Percentiles rank a stretch among this genome's conserved stretches.
These are phyloP conservation scores for Uromyces viciae-fabae DNA, from an alignment of 1,284 basidiomycete species.

Conservation along the genomic window DNA sequence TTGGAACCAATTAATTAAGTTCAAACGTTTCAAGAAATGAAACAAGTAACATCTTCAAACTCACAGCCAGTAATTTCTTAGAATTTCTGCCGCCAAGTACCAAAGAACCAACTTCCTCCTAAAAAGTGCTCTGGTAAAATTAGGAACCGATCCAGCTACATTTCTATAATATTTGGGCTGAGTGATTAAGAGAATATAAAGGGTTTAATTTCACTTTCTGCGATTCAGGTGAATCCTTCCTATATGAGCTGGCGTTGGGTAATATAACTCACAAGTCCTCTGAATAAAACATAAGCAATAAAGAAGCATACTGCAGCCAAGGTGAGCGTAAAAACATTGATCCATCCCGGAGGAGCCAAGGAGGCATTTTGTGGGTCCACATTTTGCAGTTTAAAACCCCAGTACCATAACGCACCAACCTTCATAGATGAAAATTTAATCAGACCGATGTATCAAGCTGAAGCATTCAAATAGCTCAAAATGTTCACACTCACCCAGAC, in stretches of 20 bases:
- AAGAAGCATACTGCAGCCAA: constrained; percentile 68
- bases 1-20: neutral
- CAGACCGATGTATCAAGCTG: neutral
- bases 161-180: constrained; percentile 72
- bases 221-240: too few relatives aligned
- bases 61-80: constrained; percentile 87
- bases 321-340: constrained; percentile 77
- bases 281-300: constrained; percentile 76
- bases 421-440: constrained; percentile 51
- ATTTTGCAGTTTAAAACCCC: constrained; percentile 74
- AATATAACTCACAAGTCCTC: constrained; percentile 68
- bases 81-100: constrained; percentile 75
- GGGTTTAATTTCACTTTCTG: neutral
- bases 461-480: neutral
- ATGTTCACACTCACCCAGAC: constrained; percentile 29
- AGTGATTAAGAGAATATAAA: neutral
- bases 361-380: constrained; percentile 59
- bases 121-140: constrained; percentile 80
- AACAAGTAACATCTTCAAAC: constrained; percentile 57
- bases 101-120: constrained; percentile 82
- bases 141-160: constrained; percentile 84
- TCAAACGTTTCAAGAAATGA: neutral
- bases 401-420: constrained; percentile 90
- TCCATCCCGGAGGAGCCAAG: constrained; percentile 58
- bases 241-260: too few relatives aligned